phyloP scores from a whole-genome alignment of 108 stramenopile species.

The Tribonema minus region DNA sequence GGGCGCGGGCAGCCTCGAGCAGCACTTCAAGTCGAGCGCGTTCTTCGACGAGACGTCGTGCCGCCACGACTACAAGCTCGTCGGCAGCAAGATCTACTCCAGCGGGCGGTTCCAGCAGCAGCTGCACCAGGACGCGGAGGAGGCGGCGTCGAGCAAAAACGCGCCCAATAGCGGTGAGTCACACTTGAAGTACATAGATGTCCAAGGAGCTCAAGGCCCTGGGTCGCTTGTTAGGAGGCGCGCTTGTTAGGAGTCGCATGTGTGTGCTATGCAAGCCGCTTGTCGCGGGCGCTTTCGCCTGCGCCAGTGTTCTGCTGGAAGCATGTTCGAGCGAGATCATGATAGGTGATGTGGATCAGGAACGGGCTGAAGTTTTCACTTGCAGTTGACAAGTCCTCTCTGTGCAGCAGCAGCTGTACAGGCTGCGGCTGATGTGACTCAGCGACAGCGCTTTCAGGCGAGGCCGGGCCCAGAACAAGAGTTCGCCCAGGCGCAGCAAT shows the following conservation, averaged over 20 bases:
- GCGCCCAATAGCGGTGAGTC: neutral
- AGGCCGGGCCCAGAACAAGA: too few relatives aligned
- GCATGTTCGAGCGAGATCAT: too few relatives aligned
- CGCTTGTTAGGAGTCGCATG: neutral
- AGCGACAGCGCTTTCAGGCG: too few relatives aligned
- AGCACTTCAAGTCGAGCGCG: neutral
- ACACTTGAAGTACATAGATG: neutral
- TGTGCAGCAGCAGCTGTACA: too few relatives aligned
- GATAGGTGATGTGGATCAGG: too few relatives aligned
- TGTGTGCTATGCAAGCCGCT: neutral
- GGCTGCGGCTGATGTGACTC: too few relatives aligned
- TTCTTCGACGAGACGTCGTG: conserved; percentile 31
- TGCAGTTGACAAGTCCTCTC: too few relatives aligned
- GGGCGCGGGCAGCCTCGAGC: neutral
- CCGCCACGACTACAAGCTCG: conserved; percentile 40
- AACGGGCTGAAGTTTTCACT: too few relatives aligned
- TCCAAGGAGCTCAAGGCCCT: neutral
- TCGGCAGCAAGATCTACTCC: conserved; percentile 21
- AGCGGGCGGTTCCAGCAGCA: conserved; percentile 36
- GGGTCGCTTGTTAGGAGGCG: neutral
- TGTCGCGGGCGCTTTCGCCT: neutral
- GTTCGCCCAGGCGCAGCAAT: too few relatives aligned
- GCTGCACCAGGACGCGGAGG: conserved; percentile 5
- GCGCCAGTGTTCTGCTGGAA: neutral
- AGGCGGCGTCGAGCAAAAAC: neutral